Base-by-base conservation (phyloP, 345 rosid genomes). In the Gossypium sturtianum region DNA sequence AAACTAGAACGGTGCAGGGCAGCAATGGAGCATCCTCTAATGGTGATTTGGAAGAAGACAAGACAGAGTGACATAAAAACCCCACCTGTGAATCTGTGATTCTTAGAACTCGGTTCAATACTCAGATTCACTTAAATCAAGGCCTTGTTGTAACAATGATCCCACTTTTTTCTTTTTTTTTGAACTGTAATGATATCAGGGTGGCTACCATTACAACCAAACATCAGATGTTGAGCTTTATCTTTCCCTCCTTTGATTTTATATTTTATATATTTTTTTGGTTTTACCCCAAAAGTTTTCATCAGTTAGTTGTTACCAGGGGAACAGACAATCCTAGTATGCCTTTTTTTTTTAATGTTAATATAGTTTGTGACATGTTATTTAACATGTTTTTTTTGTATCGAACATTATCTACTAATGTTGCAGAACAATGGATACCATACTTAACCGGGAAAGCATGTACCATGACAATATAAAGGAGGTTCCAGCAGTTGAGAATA, bases 11-110 rank as follows among this genome's bases (percentile, higher is more conserved):
- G 27, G 66, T 82, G 22, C 78, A 76, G 69, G 65, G 54, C 43
- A 83, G 78, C 43, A 76, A 84, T 2, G 84, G 70, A 66, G 76
- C 81, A 73, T 60, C 81, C 69, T 60, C 78, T 12, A 85, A 80
- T 22, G 80, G 76, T 22, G 91, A 88, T 78, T 13, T 79, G 66
- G 97, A 90, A 84, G 98, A 90, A 91, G 98, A 94, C 74, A 91
- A 93, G 79, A 87, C 86, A 12, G 92, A 84, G 74, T 93, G 78
- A 85, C 69, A 4, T 73, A 77, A 67, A 78, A 68, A 41, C 60
- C 48, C 63, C 62, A 62, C 23, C 13, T n/a, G 7, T 15, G 49
- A 57, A 49, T 12, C 59, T 57, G 27, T 1, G 23, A 71, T 52
- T 52, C 45, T 73, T 56, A 15, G 49, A 20, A 29, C 4, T 8